phyloP scores from a whole-genome alignment of 2,329 filamentous ascomycete species.

The Juglanconis oblonga region DNA sequence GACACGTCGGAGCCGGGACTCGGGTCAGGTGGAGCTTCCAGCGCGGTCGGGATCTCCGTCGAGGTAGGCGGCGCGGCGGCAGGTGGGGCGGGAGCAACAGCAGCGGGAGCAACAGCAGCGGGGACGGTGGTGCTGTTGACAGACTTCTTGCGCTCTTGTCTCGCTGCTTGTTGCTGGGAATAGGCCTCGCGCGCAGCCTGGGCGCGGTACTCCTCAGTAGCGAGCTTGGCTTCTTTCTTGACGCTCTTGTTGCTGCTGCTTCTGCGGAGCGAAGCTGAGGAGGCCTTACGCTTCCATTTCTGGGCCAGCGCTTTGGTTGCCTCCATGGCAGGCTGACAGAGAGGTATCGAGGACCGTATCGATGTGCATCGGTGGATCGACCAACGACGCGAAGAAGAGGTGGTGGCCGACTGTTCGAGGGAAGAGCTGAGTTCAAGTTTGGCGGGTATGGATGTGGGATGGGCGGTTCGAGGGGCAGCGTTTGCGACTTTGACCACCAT shows the following conservation, averaged over 20 bases:
- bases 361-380: slow-evolving; percentile 13
- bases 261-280: slow-evolving; percentile 7
- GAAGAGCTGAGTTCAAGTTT: background rate
- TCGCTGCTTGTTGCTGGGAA: background rate
- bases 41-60: slow-evolving; percentile 23
- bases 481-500: background rate
- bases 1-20: slow-evolving; percentile 43
- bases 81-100: background rate
- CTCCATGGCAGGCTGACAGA: slow-evolving; percentile 18
- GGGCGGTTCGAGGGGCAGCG: background rate
- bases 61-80: background rate
- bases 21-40: slow-evolving; percentile 18
- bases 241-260: background rate
- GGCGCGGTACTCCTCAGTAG: background rate
- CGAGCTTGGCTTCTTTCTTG: background rate
- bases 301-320: slow-evolving; percentile 18
- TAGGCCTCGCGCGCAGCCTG: background rate
- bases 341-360: background rate
- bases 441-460: background rate
- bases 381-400: background rate
- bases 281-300: slow-evolving; percentile 14
- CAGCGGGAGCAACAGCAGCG: background rate
- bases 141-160: background rate
- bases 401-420: background rate
- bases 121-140: background rate